Conservation (phyloP, 2,329 filamentous ascomycete genomes). For the Ophiostoma himal-ulmi region DNA sequence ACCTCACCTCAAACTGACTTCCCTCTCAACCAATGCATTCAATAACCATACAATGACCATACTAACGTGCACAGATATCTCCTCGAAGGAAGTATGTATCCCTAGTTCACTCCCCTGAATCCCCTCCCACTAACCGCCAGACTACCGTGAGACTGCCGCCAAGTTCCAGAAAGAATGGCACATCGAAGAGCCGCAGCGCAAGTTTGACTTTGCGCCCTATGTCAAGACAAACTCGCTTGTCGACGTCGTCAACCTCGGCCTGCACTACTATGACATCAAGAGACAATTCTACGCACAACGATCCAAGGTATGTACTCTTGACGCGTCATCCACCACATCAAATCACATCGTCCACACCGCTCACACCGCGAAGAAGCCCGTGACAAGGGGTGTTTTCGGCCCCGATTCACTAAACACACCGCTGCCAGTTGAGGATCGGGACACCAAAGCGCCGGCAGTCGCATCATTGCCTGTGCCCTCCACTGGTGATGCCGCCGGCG, state of each 20-base stretch:
- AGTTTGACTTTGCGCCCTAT: conserved; percentile 59
- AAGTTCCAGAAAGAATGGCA: conserved; percentile 66
- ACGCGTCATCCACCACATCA: conserved; percentile 12
- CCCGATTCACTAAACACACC: conserved; percentile 36
- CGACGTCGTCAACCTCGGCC: conserved; percentile 56
- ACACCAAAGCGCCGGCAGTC: not conserved
- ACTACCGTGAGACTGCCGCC: conserved; percentile 62
- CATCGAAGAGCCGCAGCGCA: conserved; percentile 54
- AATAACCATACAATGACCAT: not conserved
- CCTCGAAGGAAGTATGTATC: conserved; percentile 55
- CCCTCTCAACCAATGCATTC: not conserved
- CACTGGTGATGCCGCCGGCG: not conserved
- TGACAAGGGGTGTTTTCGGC: conserved; percentile 53
- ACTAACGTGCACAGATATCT: conserved; percentile 45
- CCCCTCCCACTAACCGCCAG: conserved; percentile 36
- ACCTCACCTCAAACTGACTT: not conserved
- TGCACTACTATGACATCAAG: conserved; percentile 56
- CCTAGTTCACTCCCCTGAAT: not conserved
- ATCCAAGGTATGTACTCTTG: conserved; percentile 42
- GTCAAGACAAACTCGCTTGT: conserved; percentile 61
- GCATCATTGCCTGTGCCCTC: not conserved
- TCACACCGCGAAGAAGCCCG: conserved; percentile 42
- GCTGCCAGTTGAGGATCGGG: not conserved
- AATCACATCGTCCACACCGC: conserved; percentile 15
- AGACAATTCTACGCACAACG: conserved; percentile 43